Percentiles rank a stretch among this genome's conserved stretches.
phyloP scores from a whole-genome alignment of 371 early-diverging fungal species.

The Catenaria anguillulae region DNA sequence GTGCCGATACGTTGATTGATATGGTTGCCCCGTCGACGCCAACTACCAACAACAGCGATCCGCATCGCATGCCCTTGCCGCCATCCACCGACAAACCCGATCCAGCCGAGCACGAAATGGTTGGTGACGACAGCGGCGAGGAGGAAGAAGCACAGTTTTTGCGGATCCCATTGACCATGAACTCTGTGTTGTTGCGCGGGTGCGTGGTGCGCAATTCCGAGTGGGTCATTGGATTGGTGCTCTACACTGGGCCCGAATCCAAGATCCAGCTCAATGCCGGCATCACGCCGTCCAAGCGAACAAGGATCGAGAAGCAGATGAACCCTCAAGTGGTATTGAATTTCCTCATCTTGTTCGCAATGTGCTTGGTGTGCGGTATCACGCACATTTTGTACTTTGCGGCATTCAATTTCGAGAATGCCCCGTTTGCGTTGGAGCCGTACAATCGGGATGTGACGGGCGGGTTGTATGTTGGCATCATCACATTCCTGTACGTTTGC shows the following conservation, averaged over 20 bases:
- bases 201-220: slow-evolving; percentile 76
- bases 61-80: too few species aligned
- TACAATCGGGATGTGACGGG: background rate
- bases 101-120: too few species aligned
- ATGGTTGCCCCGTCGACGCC: background rate
- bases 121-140: too few species aligned
- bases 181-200: slow-evolving; percentile 79
- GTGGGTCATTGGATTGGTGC: slow-evolving; percentile 65
- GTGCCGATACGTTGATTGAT: background rate
- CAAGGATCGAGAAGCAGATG: slow-evolving; percentile 76
- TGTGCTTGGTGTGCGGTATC: slow-evolving; percentile 48
- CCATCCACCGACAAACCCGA: too few species aligned
- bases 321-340: slow-evolving; percentile 69
- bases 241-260: slow-evolving; percentile 83
- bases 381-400: slow-evolving; percentile 21
- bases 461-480: slow-evolving; percentile 9
- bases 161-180: slow-evolving; percentile 46
- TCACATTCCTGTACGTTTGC: slow-evolving; percentile 10
- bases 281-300: slow-evolving; percentile 69
- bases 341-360: slow-evolving; percentile 52
- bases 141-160: background rate
- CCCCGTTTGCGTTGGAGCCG: slow-evolving; percentile 16
- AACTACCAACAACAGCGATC: background rate
- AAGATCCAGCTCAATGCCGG: slow-evolving; percentile 82
- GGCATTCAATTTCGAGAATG: slow-evolving; percentile 18